Evolutionary conservation across 2,329 filamentous ascomycete species (phyloP).

Genomic region (Pestalotiopsis sp.): DNA sequence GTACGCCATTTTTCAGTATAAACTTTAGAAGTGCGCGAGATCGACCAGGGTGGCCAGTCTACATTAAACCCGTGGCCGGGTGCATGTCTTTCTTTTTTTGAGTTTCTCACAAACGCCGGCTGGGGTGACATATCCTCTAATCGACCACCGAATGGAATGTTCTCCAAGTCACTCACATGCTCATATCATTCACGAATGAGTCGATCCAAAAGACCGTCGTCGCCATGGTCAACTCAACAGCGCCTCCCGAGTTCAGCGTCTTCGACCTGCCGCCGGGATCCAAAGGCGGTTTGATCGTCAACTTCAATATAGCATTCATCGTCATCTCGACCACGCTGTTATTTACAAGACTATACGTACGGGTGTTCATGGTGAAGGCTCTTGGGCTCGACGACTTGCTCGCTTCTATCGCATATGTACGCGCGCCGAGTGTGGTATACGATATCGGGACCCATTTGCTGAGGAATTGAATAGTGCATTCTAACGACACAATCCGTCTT

Average conservation of each 20-base stretch:
- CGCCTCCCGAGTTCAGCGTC: background rate
- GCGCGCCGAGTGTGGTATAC: background rate
- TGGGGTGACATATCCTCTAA: background rate
- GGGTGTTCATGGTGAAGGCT: constrained; percentile 7
- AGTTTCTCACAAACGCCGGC: background rate
- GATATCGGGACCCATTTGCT: background rate
- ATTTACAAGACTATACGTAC: constrained; percentile 3
- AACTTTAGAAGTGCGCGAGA: background rate
- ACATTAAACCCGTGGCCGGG: background rate
- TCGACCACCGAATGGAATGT: background rate
- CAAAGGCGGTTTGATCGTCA: background rate
- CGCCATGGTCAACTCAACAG: background rate
- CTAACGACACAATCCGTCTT: background rate
- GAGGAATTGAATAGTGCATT: background rate
- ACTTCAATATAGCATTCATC: constrained; percentile 4
- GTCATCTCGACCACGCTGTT: constrained; percentile 4
- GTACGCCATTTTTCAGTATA: background rate
- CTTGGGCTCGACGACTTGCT: constrained; percentile 3
- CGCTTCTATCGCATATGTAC: constrained; percentile 8
- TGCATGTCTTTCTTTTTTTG: background rate
- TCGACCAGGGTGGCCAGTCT: background rate
- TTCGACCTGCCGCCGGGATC: constrained; percentile 6
- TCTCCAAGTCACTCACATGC: background rate
- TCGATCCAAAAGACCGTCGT: background rate
- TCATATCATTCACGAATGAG: background rate